Evolutionary conservation across 169 alveolate genomes (phyloP).

Genomic region (Plasmodium vivax): DNA sequence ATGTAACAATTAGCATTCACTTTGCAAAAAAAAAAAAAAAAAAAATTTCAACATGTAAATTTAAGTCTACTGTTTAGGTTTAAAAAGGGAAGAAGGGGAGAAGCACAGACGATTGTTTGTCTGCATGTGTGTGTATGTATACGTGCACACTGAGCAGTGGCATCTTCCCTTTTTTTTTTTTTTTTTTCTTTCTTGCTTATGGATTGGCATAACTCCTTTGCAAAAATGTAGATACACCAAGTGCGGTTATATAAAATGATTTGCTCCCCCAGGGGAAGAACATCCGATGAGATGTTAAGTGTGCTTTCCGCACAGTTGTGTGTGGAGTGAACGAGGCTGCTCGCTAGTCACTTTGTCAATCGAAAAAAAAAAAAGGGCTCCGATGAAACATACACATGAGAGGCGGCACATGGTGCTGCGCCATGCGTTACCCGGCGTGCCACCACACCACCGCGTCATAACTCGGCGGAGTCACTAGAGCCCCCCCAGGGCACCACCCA

Average conservation of each 20-base stretch:
- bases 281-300: neutral
- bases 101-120: neutral
- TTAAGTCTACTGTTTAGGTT: neutral
- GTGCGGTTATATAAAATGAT: neutral
- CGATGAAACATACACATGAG: neutral
- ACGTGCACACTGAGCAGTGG: neutral
- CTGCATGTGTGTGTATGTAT: neutral
- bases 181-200: neutral
- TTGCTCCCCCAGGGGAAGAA: neutral
- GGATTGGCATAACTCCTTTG: neutral
- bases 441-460: neutral
- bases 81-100: neutral
- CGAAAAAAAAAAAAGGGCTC: neutral
- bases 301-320: neutral
- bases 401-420: neutral
- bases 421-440: too few relatives aligned
- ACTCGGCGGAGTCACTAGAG: neutral
- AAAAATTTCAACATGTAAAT: neutral
- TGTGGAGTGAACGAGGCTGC: neutral
- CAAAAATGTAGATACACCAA: neutral
- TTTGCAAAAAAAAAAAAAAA: neutral
- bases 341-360: neutral
- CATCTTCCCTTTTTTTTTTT: neutral
- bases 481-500: neutral
- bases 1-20: neutral